A percentile compares a stretch with the other conserved stretches of the same genome.
Conservation (phyloP, 2,329 filamentous ascomycete genomes). For the Fusarium dlaminii region DNA sequence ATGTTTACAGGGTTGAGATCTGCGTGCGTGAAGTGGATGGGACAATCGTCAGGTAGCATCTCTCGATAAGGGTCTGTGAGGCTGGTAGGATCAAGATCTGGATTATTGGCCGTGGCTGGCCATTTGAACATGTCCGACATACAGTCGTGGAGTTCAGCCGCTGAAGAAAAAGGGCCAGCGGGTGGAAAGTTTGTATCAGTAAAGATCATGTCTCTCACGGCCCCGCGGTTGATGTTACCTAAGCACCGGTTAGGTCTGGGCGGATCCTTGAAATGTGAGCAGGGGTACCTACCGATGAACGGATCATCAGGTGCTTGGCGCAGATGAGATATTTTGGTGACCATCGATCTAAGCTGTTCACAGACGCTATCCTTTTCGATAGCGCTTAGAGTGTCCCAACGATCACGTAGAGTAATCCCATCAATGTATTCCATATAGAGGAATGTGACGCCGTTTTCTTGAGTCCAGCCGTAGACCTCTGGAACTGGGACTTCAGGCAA, state of each 20-base stretch:
- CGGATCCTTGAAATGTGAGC: not conserved
- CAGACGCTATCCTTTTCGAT: not conserved
- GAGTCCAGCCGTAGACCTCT: conserved; percentile 23
- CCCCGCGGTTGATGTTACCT: conserved; percentile 20
- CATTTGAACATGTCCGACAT: conserved; percentile 11
- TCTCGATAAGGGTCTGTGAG: conserved; percentile 8
- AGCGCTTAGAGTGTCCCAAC: not conserved
- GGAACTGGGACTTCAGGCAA: conserved; percentile 20
- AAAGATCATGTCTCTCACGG: conserved; percentile 2
- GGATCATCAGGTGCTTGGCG: not conserved
- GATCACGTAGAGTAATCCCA: not conserved
- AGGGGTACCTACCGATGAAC: not conserved
- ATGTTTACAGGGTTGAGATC: conserved; percentile 28
- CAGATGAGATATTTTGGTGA: not conserved
- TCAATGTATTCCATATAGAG: conserved; percentile 13
- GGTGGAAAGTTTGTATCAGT: not conserved
- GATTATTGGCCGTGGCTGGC: not conserved
- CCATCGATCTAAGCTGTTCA: not conserved
- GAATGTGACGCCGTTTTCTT: not conserved
- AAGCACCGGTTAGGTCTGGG: not conserved
- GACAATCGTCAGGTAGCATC: not conserved
- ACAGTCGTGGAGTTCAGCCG: conserved; percentile 19
- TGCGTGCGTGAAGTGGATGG: conserved; percentile 17
- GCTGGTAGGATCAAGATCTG: not conserved
- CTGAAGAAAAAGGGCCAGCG: conserved; percentile 10